phyloP scores from a whole-genome alignment of 768 basidiomycete genomes.

The Lanmaoa pseudosensibilis region DNA sequence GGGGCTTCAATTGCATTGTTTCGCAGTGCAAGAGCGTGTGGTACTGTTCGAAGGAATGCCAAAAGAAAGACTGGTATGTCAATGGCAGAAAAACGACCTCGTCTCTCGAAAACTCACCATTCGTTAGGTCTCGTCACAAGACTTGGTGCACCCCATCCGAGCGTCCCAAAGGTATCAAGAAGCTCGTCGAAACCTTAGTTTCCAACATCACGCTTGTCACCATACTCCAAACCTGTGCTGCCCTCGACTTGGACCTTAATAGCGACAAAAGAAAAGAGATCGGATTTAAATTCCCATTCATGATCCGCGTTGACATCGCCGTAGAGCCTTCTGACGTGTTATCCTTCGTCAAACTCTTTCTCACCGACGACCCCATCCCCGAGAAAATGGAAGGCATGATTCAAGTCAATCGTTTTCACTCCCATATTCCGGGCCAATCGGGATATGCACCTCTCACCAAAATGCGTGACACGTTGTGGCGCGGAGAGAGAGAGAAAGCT shows the following conservation, averaged over 20 bases:
- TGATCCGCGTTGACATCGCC: slow-evolving; percentile 15
- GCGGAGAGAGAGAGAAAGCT: not conserved
- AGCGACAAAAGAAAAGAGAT: slow-evolving; percentile 9
- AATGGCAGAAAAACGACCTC: too few relatives aligned
- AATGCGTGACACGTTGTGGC: slow-evolving; percentile 11
- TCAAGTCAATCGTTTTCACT: slow-evolving; percentile 16
- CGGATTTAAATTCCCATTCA: slow-evolving; percentile 15
- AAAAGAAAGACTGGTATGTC: slow-evolving; percentile 19
- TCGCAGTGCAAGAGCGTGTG: slow-evolving; percentile 20
- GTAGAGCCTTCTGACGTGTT: slow-evolving; percentile 12
- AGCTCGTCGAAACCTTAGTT: too few relatives aligned
- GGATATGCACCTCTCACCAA: slow-evolving; percentile 10
- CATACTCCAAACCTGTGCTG: too few relatives aligned
- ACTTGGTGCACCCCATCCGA: slow-evolving; percentile 7
- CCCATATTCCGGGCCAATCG: slow-evolving; percentile 8
- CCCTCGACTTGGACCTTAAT: slow-evolving; percentile 13
- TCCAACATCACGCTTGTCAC: too few relatives aligned
- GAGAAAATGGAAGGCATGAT: slow-evolving; percentile 15
- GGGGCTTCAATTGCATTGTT: not conserved
- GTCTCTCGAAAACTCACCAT: not conserved
- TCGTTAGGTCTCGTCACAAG: slow-evolving; percentile 15
- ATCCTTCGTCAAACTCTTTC: slow-evolving; percentile 5
- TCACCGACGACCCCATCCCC: slow-evolving; percentile 2
- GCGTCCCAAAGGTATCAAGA: slow-evolving; percentile 14
- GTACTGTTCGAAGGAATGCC: slow-evolving; percentile 25